Conservation (phyloP, 108 stramenopile genomes). For the Pseudonitzschia pungens region DNA sequence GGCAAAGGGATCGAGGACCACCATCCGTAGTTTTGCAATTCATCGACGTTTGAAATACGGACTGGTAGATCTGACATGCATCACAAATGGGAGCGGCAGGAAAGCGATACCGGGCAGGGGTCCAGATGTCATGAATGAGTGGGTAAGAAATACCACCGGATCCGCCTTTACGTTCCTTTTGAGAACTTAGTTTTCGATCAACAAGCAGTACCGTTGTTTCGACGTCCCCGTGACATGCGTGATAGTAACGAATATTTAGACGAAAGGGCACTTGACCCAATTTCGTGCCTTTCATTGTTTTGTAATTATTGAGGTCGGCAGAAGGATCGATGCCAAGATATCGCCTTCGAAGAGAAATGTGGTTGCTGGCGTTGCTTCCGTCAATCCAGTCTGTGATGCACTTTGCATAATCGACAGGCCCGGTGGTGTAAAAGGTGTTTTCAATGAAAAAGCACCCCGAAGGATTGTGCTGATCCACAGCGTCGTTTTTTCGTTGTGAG, state of each 20-base stretch:
- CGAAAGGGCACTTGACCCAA: constrained; percentile 61
- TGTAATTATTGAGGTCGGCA: neutral
- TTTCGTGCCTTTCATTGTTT: constrained; percentile 47
- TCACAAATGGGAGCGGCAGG: constrained; percentile 37
- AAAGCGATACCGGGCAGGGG: constrained; percentile 12
- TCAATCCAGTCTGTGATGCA: constrained; percentile 47
- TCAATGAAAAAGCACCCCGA: constrained; percentile 80
- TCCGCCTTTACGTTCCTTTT: neutral
- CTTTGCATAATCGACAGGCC: constrained; percentile 50
- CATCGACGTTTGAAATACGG: constrained; percentile 28
- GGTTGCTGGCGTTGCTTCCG: neutral
- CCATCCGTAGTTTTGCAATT: constrained; percentile 13
- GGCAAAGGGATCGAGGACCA: constrained; percentile 37
- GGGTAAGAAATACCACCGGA: constrained; percentile 32
- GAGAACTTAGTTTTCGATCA: constrained; percentile 28
- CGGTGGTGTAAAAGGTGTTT: constrained; percentile 64
- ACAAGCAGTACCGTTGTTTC: constrained; percentile 41
- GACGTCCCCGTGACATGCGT: constrained; percentile 60
- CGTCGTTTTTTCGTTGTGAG: constrained; percentile 4
- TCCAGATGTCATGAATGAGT: constrained; percentile 57
- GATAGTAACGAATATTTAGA: constrained; percentile 70
- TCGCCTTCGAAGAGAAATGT: constrained; percentile 28
- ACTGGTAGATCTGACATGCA: constrained; percentile 35
- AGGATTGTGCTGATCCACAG: neutral
- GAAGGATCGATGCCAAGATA: constrained; percentile 33